Conservation (phyloP, 805 yeast genomes). For the Lipomyces kockii region DNA sequence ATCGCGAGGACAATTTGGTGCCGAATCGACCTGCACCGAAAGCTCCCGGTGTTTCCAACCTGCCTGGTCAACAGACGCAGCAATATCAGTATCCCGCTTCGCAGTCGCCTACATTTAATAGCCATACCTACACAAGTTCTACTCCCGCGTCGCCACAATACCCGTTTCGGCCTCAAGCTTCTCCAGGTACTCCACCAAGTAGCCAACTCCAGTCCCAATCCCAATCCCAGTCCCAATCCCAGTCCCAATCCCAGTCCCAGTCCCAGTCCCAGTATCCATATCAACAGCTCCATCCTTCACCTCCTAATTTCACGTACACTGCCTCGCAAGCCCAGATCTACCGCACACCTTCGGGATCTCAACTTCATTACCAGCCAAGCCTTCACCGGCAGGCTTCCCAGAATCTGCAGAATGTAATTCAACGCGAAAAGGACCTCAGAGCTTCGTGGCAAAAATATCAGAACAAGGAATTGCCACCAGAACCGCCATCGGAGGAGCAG, state of each 20-base stretch:
- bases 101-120: neutral
- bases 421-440: constrained; percentile 18
- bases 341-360: constrained; percentile 20
- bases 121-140: constrained; percentile 3
- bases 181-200: constrained; percentile 34
- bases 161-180: constrained; percentile 3
- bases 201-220: constrained; percentile 42
- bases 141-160: neutral
- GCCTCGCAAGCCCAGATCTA: constrained; percentile 12
- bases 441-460: constrained; percentile 24
- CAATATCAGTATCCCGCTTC: neutral
- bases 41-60: constrained; percentile 38
- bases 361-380: constrained; percentile 11
- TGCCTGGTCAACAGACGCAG: neutral
- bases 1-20: constrained; percentile 5
- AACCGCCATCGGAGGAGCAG: constrained; percentile 16
- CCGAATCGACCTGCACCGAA: constrained; percentile 45
- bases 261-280: constrained; percentile 40
- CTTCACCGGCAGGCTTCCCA: constrained; percentile 22
- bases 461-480: constrained; percentile 34
- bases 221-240: constrained; percentile 44
- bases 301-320: neutral
- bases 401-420: constrained; percentile 20
- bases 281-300: constrained; percentile 7
- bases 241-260: constrained; percentile 40